Evolutionary conservation across 257 asterid species (phyloP), one percentile per base, ranked within the genome.

Genomic region (Ligustrum vulgare): DNA sequence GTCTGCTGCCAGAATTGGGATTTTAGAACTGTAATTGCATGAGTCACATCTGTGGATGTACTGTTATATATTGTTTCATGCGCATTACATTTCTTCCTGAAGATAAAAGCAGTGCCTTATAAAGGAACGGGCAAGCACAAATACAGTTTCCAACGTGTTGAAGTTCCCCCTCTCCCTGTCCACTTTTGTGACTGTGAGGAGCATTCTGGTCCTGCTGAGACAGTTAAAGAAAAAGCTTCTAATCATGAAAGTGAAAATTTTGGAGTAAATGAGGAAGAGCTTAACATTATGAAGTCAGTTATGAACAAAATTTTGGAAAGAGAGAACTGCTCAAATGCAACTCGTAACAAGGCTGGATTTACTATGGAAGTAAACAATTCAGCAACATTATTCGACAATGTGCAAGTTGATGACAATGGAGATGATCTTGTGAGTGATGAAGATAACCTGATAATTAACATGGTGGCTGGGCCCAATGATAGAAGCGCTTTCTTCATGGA

Each of bases 121-220:
- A 92, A 86, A 78, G 99, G 99, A 73, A 76, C 94, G 0, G 99
- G 99, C 72, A 94, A 85, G 86, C 99, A 94, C 88, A 94, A 94
- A 81, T 94, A 94, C 87, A 94, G 98, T 82, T 94, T 94, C 82
- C 99, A 92, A 82, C 97, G 97, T 16, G 80, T 92, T 79, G 89
- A 85, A 72, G 83, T 86, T 83, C 97, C 96, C 70, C 78, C 91
- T 18, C 88, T 85, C 68, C 96, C 99, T 23, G 70, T 34, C 65
- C 87, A 92, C 82, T 89, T 94, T 72, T 92, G 98, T 78, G 98
- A 89, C 79, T 94, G 98, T 73, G 97, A 89, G 75, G 96, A 91
- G 82, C 99, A 94, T 83, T 87, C 74, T 85, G 84, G 67, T 64
- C 82, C 87, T 73, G 77, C 75, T 18, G 84, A 69, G 63, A 35